Evolutionary conservation across 176 grass and related monocot species (phyloP).

Genomic region (Ensete glaucum): DNA sequence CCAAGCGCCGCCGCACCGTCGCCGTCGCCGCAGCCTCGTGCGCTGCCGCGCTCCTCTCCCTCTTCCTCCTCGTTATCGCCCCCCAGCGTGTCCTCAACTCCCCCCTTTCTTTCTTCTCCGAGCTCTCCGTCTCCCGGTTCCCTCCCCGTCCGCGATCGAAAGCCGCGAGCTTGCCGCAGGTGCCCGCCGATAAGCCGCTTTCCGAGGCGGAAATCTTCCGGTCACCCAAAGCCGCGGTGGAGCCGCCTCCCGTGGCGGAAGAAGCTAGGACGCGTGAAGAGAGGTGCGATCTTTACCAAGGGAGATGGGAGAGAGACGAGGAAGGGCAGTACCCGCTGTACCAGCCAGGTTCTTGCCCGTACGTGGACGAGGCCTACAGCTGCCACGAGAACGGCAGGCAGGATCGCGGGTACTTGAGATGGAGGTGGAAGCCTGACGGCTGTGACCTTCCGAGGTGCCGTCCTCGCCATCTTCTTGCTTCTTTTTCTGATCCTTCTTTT

Average conservation of each 20-base stretch:
- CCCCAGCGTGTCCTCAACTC: background rate
- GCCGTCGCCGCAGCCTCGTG: background rate
- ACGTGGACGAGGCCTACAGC: conserved; percentile 82
- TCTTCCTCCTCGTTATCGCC: conserved; percentile 35
- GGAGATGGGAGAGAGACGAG: conserved; percentile 65
- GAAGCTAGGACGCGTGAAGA: background rate
- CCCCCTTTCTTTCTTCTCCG: conserved; percentile 21
- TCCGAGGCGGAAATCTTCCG: background rate
- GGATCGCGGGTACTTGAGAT: conserved; percentile 56
- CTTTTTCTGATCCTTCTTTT: background rate
- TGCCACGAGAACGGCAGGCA: conserved; percentile 62
- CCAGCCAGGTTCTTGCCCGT: conserved; percentile 61
- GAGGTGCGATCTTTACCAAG: conserved; percentile 66
- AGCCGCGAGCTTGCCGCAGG: background rate
- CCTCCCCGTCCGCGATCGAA: background rate
- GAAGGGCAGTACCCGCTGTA: conserved; percentile 46
- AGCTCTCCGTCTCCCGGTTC: conserved; percentile 16
- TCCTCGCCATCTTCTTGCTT: background rate
- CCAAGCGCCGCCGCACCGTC: conserved; percentile 3
- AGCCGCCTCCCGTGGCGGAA: background rate
- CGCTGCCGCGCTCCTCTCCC: conserved; percentile 27
- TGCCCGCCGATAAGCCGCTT: background rate
- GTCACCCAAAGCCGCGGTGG: background rate
- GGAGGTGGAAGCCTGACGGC: conserved; percentile 66
- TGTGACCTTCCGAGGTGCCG: conserved; percentile 63